phyloP scores from a whole-genome alignment of 1,139 yeast genomes.

The Taphrina flavorubra region DNA sequence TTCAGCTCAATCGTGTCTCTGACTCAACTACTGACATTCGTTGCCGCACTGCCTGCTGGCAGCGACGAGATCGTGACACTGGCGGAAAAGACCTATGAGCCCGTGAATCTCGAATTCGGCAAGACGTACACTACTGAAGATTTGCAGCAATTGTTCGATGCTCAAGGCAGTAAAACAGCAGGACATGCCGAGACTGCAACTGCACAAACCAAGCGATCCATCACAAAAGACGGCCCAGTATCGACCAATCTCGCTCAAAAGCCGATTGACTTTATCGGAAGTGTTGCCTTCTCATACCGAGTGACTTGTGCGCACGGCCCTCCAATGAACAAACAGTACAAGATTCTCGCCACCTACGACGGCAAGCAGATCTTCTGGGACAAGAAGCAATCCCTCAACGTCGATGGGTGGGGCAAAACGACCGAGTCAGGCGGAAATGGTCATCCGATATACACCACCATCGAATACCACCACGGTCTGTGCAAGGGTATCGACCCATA shows the following conservation, averaged over 20 bases:
- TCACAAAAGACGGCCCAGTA: neutral
- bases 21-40: neutral
- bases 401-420: neutral
- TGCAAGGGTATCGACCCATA: neutral
- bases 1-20: neutral
- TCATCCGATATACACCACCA: neutral
- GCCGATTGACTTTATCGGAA: neutral
- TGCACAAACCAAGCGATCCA: neutral
- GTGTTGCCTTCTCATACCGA: neutral
- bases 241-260: neutral
- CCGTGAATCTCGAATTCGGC: neutral
- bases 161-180: neutral
- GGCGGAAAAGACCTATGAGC: neutral
- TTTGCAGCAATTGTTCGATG: neutral
- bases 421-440: neutral
- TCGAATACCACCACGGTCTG: neutral
- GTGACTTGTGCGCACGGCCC: neutral
- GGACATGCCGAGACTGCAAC: neutral
- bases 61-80: neutral
- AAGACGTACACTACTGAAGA: neutral
- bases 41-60: neutral
- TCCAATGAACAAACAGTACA: neutral
- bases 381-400: neutral
- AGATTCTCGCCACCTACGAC: neutral
- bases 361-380: neutral